Evolutionary conservation across 2,329 filamentous ascomycete species (phyloP).

Genomic region (Neonectria coccinea): DNA sequence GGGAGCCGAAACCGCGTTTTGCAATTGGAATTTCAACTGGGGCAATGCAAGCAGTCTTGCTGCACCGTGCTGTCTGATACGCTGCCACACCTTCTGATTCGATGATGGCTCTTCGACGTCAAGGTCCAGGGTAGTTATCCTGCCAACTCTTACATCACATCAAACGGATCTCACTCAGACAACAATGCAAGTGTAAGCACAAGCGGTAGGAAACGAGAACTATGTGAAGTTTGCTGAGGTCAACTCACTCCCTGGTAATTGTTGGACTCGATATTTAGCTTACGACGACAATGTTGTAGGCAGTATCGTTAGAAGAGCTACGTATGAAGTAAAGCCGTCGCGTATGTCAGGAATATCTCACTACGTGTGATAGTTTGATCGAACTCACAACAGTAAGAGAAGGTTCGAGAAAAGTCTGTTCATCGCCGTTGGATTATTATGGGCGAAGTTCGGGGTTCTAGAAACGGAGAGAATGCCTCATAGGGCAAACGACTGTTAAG

Average conservation of each 20-base stretch:
- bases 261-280: not conserved
- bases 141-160: not conserved
- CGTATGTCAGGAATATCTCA: constrained; percentile 12
- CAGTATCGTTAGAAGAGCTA: not conserved
- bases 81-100: not conserved
- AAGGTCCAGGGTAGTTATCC: constrained; percentile 18
- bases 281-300: not conserved
- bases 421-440: constrained; percentile 11
- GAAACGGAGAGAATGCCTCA: constrained; percentile 12
- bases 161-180: not conserved
- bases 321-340: not conserved
- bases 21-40: too few species aligned
- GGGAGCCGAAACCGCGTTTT: not conserved
- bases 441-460: constrained; percentile 23
- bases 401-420: constrained; percentile 11
- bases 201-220: constrained; percentile 1
- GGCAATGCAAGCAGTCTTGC: not conserved
- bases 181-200: not conserved
- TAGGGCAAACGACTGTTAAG: constrained; percentile 10
- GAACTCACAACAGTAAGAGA: not conserved
- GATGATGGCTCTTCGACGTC: not conserved
- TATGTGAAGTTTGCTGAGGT: not conserved
- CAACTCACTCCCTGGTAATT: not conserved
- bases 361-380: constrained; percentile 6
- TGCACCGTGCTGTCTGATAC: not conserved